These are phyloP conservation scores for Magnolia kwangsiensis DNA, from an alignment of 164 flowering plant genomes.

Conservation along the genomic window DNA sequence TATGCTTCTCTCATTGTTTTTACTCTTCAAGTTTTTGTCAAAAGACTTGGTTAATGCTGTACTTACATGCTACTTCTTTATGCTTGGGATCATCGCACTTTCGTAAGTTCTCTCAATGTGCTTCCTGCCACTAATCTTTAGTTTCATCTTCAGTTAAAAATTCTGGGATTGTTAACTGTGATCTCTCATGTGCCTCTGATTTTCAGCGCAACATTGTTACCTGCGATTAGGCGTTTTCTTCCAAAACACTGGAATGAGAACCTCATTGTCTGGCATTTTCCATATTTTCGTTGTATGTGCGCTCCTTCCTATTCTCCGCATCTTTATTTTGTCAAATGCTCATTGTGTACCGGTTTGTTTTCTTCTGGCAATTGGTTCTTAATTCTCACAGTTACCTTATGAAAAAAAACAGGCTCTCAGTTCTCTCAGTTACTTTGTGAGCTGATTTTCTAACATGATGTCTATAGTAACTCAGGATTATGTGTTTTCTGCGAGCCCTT, in stretches of 20 bases:
- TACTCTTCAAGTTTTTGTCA: slow-evolving; percentile 91
- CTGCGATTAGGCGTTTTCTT: slow-evolving; percentile 66
- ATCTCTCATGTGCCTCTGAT: not conserved
- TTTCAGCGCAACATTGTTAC: slow-evolving; percentile 80
- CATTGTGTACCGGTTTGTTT: slow-evolving; percentile 2
- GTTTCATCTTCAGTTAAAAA: not conserved
- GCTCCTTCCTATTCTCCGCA: not conserved
- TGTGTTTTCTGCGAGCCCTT: no score
- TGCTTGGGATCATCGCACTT: slow-evolving; percentile 90
- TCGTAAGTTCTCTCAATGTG: slow-evolving; percentile 62
- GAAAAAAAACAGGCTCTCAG: no score
- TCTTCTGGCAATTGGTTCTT: no score
- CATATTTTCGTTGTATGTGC: slow-evolving; percentile 72
- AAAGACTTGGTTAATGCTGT: slow-evolving; percentile 98
- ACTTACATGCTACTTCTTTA: slow-evolving; percentile 84
- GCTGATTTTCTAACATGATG: no score
- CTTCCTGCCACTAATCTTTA: slow-evolving; percentile 2
- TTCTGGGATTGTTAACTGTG: not conserved
- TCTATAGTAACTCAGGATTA: no score
- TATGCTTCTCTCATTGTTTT: slow-evolving; percentile 80
- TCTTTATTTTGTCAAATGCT: not conserved
- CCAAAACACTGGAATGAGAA: slow-evolving; percentile 84
- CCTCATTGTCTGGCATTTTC: slow-evolving; percentile 66
- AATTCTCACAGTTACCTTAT: no score
- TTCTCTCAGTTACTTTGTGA: no score